Base-by-base conservation (phyloP, 495 filamentous ascomycete genomes). In the Tirmania nivea region DNA sequence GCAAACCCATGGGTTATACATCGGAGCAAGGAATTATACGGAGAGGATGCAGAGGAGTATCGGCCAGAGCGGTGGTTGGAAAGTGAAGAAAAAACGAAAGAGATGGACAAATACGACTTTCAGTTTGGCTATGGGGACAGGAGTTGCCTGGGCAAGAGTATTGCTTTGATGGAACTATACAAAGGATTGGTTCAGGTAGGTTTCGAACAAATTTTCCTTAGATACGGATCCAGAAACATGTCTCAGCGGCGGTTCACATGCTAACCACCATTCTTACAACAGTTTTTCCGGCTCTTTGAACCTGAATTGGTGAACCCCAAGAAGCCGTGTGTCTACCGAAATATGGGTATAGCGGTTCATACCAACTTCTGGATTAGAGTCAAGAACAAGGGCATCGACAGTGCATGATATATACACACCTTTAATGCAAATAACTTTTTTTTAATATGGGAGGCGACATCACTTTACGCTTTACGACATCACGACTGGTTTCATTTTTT, bases 21-120 rank as follows among this genome's bases (percentile, higher is more conserved):
- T 35, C 35, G 75, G 1, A 69, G 77, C 48, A 67, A 66, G 55
- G 67, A 65, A 0, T 58, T 75, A n/a, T 84, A 78, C 62, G 80
- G 81, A 0, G 60, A 71, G 6, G 80, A 85, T 55, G 75, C 78
- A 8, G 75, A 80, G 2, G 57, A 60, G 1, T 86, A 74, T 58
- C 64, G 73, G 16, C 80, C 81, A 0, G 79, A 80, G 63, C 60
- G 81, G 42, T 84, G 81, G 81, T 59, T 85, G 39, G 71, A 75
- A 54, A 69, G 71, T 36, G 62, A 67, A 55, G 68, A 67, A 65
- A 64, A 62, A 58, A 68, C 59, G 34, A 69, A 59, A 62, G 67
- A 54, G 50, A 71, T 69, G 76, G 70, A 70, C 65, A 65, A 66
- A 52, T 71, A 69, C 59, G 76, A 68, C 67, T 70, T 72, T 52